Base-by-base conservation (phyloP, 305 asterid genomes). In the Solanum chacoense region DNA sequence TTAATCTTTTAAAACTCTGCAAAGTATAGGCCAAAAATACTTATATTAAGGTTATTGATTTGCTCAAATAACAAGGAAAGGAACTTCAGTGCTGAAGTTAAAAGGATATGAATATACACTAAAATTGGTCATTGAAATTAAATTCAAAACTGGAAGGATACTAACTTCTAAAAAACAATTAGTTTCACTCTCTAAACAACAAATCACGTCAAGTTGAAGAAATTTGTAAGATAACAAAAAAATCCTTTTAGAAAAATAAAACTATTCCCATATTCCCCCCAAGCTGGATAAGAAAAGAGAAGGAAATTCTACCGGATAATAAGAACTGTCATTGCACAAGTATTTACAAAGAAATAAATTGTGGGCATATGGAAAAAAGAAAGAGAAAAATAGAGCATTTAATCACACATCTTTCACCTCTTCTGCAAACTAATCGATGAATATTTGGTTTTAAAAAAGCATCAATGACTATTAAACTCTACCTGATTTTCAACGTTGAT, bases 1-100 rank as follows among this genome's bases (percentile, higher is more conserved):
- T 96, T 72, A 94, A 91, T 91, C 98, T 93, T 92, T 94, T 95
- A 50, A 94, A 93, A 50, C 95, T 95, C 99, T 96, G 93, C 72
- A 76, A 45, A 84, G 72, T 4, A 87, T 42, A 74, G 24, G 55
- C 72, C 24, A 50, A 74, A 22, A n/a, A 34, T 63, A 85, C 88
- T 36, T 35, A 36, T 65, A 36, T 35, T 85, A 13, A 67, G 55
- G 24, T 6, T 67, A 36, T 24, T 35, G 67, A 67, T 37, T 42
- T 10, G 80, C 37, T 67, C 35, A 45, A 35, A n/a, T 35, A 37
- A 65, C 37, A 59, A 59, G 69, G 6, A 59, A 26, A 29, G 75
- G 79, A 67, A 72, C 55, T 85, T 65, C 78, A 24, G 29, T 16
- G 38, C 71, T 42, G 88, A 67, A 85, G 77, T 20, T 11, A 24